These are phyloP conservation scores for Phoenix roebelenii DNA, from an alignment of 176 grass and related monocot genomes.

Conservation along the genomic window DNA sequence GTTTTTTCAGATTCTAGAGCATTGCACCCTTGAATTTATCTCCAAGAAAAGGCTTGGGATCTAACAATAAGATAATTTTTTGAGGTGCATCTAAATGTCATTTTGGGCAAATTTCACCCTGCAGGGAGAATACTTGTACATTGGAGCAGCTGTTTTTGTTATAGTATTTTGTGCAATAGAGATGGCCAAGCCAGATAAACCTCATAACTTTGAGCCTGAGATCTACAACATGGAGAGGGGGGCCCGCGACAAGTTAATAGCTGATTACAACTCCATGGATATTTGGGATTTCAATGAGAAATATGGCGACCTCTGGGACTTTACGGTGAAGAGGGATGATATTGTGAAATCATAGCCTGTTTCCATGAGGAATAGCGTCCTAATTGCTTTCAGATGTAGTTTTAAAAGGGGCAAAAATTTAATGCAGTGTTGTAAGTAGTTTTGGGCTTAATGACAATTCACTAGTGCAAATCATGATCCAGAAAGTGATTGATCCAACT, in stretches of 20 bases:
- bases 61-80: too few species aligned
- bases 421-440: too few species aligned
- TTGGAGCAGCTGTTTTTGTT: constrained; percentile 63
- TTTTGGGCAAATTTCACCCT: background rate
- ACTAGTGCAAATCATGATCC: too few species aligned
- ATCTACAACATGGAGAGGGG: constrained; percentile 95
- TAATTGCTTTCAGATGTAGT: too few species aligned
- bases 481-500: too few species aligned
- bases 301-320: constrained; percentile 96
- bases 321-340: constrained; percentile 75
- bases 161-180: constrained; percentile 74
- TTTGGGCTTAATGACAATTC: too few species aligned
- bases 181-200: constrained; percentile 85
- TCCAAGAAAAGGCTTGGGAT: too few species aligned
- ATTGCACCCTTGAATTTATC: too few species aligned
- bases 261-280: constrained; percentile 88
- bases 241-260: constrained; percentile 82
- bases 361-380: too few species aligned
- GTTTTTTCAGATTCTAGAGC: too few species aligned
- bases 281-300: constrained; percentile 99
- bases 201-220: constrained; percentile 92
- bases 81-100: too few species aligned
- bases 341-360: constrained; percentile 43
- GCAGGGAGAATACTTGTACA: constrained; percentile 90
- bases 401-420: too few species aligned